Evolutionary conservation across 805 yeast genomes (phyloP).

Genomic region (Saccharomyces mikatae): DNA sequence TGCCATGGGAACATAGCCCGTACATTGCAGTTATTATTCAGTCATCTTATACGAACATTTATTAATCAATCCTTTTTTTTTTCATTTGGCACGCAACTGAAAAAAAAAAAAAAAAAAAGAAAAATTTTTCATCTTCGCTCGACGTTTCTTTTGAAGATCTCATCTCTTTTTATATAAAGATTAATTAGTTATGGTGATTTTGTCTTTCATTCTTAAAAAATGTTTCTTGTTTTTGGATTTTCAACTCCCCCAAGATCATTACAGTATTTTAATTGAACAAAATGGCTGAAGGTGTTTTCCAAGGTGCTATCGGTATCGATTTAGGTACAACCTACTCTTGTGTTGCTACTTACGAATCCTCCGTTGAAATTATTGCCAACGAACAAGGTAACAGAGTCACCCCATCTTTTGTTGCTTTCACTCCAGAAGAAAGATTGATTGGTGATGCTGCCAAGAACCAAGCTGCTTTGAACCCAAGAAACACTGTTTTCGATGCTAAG

Average conservation of each 20-base stretch:
- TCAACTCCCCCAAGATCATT: not conserved
- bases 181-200: not conserved
- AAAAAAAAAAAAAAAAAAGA: not conserved
- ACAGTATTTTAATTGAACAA: conserved; percentile 1
- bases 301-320: conserved; percentile 98
- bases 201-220: not conserved
- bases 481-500: conserved; percentile 77
- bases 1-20: not conserved
- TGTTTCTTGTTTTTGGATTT: not conserved
- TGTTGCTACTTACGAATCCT: conserved; percentile 70
- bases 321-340: conserved; percentile 58
- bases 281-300: conserved; percentile 96
- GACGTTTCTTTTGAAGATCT: not conserved
- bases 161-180: not conserved
- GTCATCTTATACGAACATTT: not conserved
- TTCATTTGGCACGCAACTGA: not conserved
- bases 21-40: not conserved
- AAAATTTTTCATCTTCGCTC: conserved; percentile 1
- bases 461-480: conserved; percentile 69
- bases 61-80: not conserved
- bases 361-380: conserved; percentile 71
- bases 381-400: conserved; percentile 81
- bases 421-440: conserved; percentile 64
- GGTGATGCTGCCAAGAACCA: conserved; percentile 79
- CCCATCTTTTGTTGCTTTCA: conserved; percentile 73